Conservation (phyloP, 1,139 yeast genomes). For the Yamadazyma sp. region DNA sequence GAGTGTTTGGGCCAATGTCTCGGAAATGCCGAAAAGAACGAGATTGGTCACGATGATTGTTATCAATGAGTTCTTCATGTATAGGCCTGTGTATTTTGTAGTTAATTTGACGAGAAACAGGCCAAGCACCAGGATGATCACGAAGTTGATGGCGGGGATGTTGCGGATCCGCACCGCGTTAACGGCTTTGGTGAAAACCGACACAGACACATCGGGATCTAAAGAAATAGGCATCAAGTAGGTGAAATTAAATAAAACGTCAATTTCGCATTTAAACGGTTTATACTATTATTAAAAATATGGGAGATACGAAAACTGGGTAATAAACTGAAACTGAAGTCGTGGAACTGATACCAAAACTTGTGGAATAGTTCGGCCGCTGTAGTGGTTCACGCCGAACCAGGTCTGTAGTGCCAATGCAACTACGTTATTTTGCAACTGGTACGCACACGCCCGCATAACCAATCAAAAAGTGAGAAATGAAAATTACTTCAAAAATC, state of each 20-base stretch:
- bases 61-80: constrained; percentile 62
- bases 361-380: too few species aligned
- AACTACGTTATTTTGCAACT: constrained; percentile 1
- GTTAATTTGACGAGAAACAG: constrained; percentile 52
- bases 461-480: constrained; percentile 35
- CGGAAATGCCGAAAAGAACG: constrained; percentile 83
- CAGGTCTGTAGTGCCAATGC: too few species aligned
- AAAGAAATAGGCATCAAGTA: not conserved
- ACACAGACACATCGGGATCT: not conserved
- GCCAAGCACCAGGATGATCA: constrained; percentile 50
- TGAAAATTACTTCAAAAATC: constrained; percentile 16
- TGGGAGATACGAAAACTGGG: not conserved
- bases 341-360: too few species aligned
- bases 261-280: not conserved
- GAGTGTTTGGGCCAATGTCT: constrained; percentile 80
- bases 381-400: too few species aligned
- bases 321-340: too few species aligned
- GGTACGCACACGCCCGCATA: constrained; percentile 8
- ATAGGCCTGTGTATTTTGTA: constrained; percentile 60
- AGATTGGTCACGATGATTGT: constrained; percentile 85
- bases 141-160: constrained; percentile 55
- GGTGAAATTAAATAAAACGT: not conserved
- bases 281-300: too few species aligned
- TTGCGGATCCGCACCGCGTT: constrained; percentile 38
- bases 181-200: constrained; percentile 22